A percentile compares a stretch with the other conserved stretches of the same genome.
Conservation (phyloP, 2,329 filamentous ascomycete genomes). For the Orbilia ellipsospora region DNA sequence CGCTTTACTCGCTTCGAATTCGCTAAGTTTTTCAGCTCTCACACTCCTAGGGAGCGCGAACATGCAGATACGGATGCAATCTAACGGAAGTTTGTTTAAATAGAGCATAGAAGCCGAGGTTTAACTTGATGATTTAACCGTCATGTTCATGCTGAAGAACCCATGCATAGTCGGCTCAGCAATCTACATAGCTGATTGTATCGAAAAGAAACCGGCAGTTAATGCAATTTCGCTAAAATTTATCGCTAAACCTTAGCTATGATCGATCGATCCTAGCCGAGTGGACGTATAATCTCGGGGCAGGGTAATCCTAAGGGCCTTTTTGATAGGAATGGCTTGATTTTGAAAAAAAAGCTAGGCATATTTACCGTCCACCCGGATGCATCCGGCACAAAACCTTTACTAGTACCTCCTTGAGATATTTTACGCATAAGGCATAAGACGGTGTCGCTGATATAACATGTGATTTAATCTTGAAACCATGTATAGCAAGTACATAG, state of each 20-base stretch:
- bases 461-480: too few relatives aligned
- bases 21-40: neutral
- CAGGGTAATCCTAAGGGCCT: too few relatives aligned
- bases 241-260: neutral
- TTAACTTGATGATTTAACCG: neutral
- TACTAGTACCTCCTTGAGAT: too few relatives aligned
- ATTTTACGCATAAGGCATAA: too few relatives aligned
- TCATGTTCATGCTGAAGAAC: neutral
- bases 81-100: neutral
- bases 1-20: neutral
- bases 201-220: neutral
- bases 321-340: too few relatives aligned
- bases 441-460: too few relatives aligned
- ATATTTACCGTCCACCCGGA: too few relatives aligned
- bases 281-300: neutral
- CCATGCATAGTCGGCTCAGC: neutral
- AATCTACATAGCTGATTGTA: neutral
- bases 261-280: neutral
- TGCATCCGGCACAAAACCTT: too few relatives aligned
- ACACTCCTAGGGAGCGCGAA: neutral
- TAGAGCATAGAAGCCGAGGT: neutral
- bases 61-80: too few relatives aligned
- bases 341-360: too few relatives aligned
- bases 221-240: conserved; percentile 7
- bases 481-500: too few relatives aligned